These are phyloP conservation scores for Rosa hybrid DNA, from an alignment of 331 rosid genomes.

Conservation along the genomic window DNA sequence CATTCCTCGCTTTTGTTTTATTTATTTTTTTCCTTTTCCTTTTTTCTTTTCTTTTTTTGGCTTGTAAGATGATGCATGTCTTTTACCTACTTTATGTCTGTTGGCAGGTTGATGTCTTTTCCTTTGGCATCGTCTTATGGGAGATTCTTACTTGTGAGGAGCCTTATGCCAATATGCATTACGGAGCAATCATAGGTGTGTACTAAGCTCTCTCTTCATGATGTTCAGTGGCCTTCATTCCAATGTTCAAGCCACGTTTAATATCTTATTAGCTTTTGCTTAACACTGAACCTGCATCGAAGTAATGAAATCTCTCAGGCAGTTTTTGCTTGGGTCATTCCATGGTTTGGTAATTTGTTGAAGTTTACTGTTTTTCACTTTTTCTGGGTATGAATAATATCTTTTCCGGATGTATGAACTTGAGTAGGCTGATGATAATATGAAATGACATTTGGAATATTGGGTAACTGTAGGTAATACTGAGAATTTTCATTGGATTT, in stretches of 20 bases:
- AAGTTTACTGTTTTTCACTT: neutral
- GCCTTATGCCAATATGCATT: slow-evolving; percentile 62
- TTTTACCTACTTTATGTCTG: neutral
- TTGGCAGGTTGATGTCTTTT: slow-evolving; percentile 58
- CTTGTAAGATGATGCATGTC: slow-evolving; percentile 2
- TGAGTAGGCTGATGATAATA: neutral
- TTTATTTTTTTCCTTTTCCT: too few relatives aligned
- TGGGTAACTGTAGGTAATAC: too few relatives aligned
- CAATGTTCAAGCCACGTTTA: neutral
- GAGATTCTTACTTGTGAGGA: slow-evolving; percentile 62
- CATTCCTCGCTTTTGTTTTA: neutral
- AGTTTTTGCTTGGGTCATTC: neutral
- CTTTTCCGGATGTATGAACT: neutral
- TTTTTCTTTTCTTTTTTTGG: neutral
- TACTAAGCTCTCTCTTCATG: neutral
- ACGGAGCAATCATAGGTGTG: slow-evolving; percentile 56
- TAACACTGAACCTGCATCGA: neutral
- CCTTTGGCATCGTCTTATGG: slow-evolving; percentile 63
- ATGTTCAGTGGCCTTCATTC: neutral
- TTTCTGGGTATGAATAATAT: neutral
- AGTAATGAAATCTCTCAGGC: neutral
- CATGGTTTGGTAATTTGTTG: neutral
- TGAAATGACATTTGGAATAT: neutral
- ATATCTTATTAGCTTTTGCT: neutral
- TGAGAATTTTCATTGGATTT: neutral